Conservation (phyloP, 1,284 basidiomycete genomes). For the Ganoderma lucidum region DNA sequence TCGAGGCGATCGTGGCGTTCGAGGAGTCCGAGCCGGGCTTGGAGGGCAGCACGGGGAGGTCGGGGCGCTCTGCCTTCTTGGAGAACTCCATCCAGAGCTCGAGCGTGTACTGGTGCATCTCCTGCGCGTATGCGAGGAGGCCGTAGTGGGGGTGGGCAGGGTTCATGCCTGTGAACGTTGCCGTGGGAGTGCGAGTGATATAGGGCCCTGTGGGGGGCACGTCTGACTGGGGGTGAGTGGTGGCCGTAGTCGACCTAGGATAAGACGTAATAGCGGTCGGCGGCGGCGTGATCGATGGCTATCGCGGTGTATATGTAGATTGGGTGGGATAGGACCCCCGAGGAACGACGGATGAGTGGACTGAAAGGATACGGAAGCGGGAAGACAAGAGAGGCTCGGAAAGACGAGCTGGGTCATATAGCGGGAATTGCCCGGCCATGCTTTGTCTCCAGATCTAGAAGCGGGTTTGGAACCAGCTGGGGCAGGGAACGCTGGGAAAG, state of each 20-base stretch:
- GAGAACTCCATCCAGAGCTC: conserved; percentile 38
- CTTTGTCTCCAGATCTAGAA: background rate
- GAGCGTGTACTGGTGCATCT: conserved; percentile 44
- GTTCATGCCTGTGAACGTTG: conserved; percentile 4
- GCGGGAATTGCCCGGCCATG: background rate
- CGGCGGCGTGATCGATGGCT: background rate
- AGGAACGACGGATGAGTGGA: too few relatives aligned
- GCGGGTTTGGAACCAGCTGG: background rate
- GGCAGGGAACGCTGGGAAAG: background rate
- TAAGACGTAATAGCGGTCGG: conserved; percentile 1
- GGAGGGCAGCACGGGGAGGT: conserved; percentile 6
- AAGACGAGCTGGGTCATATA: conserved; percentile 1
- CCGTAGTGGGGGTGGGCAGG: conserved; percentile 41
- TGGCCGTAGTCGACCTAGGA: background rate
- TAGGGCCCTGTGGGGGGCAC: background rate
- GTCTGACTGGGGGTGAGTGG: background rate
- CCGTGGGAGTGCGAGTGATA: background rate
- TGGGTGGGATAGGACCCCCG: background rate
- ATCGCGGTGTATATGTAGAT: background rate
- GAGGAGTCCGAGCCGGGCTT: background rate
- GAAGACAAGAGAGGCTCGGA: background rate
- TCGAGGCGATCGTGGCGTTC: background rate
- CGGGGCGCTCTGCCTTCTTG: conserved; percentile 25
- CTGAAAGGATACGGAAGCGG: background rate
- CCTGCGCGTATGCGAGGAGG: conserved; percentile 44